A percentile compares a stretch with the other conserved stretches of the same genome.
Evolutionary conservation across 2,329 filamentous ascomycete genomes (phyloP).

Genomic region (Chrysosporium keratinophilum): DNA sequence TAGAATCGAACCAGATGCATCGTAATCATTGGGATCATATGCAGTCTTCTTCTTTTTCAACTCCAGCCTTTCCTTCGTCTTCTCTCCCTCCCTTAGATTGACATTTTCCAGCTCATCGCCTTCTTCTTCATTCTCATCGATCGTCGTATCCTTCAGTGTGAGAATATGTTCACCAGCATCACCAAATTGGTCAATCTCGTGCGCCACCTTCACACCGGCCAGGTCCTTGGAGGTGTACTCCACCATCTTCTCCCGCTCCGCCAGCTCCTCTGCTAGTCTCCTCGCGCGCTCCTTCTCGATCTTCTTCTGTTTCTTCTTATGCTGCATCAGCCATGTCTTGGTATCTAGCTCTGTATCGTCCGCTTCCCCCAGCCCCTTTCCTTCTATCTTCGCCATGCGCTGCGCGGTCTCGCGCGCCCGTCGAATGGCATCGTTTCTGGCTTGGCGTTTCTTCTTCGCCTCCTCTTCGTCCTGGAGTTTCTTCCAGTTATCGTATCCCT

Average conservation of each 20-base stretch:
- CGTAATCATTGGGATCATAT: constrained; percentile 73
- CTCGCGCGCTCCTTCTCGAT: constrained; percentile 65
- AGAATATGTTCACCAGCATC: constrained; percentile 72
- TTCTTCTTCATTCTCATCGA: constrained; percentile 72
- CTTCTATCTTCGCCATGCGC: constrained; percentile 64
- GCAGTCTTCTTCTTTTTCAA: constrained; percentile 81
- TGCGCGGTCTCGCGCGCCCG: constrained; percentile 77
- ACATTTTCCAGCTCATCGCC: constrained; percentile 65
- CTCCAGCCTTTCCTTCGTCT: constrained; percentile 56
- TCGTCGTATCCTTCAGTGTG: constrained; percentile 85
- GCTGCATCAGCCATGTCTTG: constrained; percentile 72
- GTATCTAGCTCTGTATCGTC: constrained; percentile 62
- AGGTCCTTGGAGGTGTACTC: constrained; percentile 81
- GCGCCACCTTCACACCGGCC: constrained; percentile 81
- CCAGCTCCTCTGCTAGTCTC: constrained; percentile 62
- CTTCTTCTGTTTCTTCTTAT: constrained; percentile 90
- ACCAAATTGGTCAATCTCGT: constrained; percentile 73
- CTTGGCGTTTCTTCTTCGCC: constrained; percentile 67
- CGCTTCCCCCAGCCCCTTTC: constrained; percentile 70
- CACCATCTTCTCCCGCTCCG: constrained; percentile 59
- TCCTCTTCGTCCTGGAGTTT: constrained; percentile 56
- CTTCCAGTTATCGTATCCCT: constrained; percentile 42
- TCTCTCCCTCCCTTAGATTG: constrained; percentile 34
- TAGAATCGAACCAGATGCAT: constrained; percentile 57
- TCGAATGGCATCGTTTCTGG: constrained; percentile 71